These are phyloP conservation scores for Cinnamomum chago DNA, from an alignment of 164 flowering plant genomes.

Conservation along the genomic window DNA sequence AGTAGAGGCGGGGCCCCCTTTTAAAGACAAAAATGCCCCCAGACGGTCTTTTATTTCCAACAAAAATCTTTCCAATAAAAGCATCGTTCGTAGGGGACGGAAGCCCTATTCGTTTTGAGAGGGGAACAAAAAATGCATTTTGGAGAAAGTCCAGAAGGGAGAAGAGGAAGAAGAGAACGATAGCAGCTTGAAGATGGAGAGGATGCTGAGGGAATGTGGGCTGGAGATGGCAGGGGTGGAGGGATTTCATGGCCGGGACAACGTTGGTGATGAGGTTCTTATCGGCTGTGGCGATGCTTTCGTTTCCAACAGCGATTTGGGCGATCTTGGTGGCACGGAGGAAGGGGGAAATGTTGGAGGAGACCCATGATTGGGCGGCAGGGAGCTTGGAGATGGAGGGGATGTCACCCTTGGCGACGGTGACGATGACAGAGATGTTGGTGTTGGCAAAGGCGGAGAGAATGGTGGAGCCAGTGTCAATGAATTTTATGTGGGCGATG, in stretches of 20 bases:
- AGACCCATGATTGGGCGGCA: constrained; percentile 56
- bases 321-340: constrained; percentile 59
- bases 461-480: constrained; percentile 66
- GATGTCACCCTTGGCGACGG: constrained; percentile 69
- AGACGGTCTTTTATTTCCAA: too few relatives aligned
- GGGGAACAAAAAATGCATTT: too few relatives aligned
- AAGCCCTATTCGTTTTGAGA: too few relatives aligned
- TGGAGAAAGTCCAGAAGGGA: too few relatives aligned
- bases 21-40: too few relatives aligned
- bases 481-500: constrained; percentile 68
- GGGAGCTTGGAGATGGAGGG: constrained; percentile 32
- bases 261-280: constrained; percentile 3
- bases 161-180: too few relatives aligned
- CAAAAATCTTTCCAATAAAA: too few relatives aligned
- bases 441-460: constrained; percentile 44
- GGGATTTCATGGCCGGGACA: too few relatives aligned
- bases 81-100: too few relatives aligned
- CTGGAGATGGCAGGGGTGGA: too few relatives aligned
- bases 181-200: constrained; percentile 40
- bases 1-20: too few relatives aligned
- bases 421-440: too few relatives aligned
- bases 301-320: constrained; percentile 63
- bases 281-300: constrained; percentile 45
- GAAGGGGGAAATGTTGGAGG: constrained; percentile 47
- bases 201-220: constrained; percentile 19